Evolutionary conservation across 2,329 filamentous ascomycete species (phyloP).

Genomic region (Colletotrichum lini): DNA sequence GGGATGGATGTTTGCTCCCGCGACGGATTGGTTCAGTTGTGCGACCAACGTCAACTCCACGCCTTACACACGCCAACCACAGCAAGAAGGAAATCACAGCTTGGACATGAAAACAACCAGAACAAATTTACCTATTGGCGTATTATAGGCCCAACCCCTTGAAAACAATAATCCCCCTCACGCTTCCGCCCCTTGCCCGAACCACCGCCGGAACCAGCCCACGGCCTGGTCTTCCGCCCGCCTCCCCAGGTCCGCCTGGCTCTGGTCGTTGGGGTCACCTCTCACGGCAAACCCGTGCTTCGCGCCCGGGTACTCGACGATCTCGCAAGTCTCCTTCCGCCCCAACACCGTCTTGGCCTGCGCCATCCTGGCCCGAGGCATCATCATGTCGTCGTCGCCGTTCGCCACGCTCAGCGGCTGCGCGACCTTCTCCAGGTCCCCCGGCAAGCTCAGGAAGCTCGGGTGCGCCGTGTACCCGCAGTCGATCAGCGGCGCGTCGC

Average conservation of each 20-base stretch:
- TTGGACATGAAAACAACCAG: background rate
- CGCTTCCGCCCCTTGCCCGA: constrained; percentile 19
- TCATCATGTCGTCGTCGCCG: constrained; percentile 59
- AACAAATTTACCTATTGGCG: background rate
- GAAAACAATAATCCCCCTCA: background rate
- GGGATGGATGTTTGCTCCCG: too few species aligned
- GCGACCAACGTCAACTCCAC: too few species aligned
- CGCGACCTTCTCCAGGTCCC: constrained; percentile 61
- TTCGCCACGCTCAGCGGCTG: constrained; percentile 63
- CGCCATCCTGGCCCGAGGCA: constrained; percentile 52
- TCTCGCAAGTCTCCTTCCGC: constrained; percentile 48
- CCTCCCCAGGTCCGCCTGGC: constrained; percentile 46
- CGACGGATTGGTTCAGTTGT: too few species aligned
- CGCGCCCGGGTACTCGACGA: constrained; percentile 49
- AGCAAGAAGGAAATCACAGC: background rate
- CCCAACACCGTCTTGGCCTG: constrained; percentile 54
- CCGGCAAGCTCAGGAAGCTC: constrained; percentile 61
- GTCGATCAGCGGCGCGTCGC: constrained; percentile 60
- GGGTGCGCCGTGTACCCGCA: constrained; percentile 69
- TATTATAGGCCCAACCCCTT: background rate
- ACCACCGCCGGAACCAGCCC: constrained; percentile 48
- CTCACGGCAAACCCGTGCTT: constrained; percentile 50
- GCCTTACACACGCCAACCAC: too few species aligned
- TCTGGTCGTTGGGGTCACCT: constrained; percentile 45
- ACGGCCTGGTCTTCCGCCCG: constrained; percentile 49